phyloP scores from a whole-genome alignment of 345 rosid species.

The Erodium maritimum region DNA sequence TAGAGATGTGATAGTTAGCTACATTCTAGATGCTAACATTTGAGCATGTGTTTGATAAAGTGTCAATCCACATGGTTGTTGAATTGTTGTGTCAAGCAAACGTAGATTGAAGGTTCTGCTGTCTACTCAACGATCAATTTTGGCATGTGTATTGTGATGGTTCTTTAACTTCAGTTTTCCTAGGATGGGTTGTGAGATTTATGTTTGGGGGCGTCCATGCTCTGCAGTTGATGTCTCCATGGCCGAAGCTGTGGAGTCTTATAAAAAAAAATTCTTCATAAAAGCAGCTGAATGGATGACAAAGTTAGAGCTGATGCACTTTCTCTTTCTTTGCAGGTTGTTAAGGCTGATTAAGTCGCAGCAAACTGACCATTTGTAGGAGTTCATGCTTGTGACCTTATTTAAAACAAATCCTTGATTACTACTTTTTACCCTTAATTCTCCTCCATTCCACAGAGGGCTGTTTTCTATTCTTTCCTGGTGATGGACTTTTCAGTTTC shows the following conservation, averaged over 20 bases:
- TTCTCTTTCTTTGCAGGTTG: not conserved
- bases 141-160: no score
- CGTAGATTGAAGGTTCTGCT: not conserved
- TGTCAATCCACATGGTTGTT: no score
- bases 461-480: not conserved
- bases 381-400: not conserved
- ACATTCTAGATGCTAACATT: not conserved
- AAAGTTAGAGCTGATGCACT: not conserved
- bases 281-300: no score
- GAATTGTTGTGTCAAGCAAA: not conserved
- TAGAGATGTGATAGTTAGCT: not conserved
- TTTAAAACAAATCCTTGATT: not conserved
- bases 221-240: not conserved
- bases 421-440: not conserved
- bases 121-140: not conserved
- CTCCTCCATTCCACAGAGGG: not conserved
- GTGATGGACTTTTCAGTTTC: constrained; percentile 3
- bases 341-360: not conserved
- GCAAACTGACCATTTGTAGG: not conserved
- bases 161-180: not conserved
- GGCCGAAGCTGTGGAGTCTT: no score
- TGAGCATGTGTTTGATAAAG: not conserved
- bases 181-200: not conserved
- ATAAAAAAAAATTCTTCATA: no score
- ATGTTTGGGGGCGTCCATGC: not conserved